Conservation (phyloP, 208 protist species). For the Crithidia acanthocephali region DNA sequence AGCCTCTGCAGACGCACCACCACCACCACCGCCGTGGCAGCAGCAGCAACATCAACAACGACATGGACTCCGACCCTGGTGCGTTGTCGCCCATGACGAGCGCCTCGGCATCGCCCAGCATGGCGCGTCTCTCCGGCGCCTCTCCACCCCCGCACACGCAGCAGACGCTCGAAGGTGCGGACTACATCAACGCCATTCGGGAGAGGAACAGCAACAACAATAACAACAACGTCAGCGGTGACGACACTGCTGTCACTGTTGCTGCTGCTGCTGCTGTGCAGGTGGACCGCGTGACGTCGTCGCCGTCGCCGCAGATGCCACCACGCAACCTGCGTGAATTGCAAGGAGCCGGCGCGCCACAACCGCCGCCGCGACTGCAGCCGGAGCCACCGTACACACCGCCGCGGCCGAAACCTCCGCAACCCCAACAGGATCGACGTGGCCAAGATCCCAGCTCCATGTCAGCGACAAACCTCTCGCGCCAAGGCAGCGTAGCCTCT, state of each 20-base stretch:
- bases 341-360: background rate
- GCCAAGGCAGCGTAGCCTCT: slow-evolving; percentile 15
- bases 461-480: background rate
- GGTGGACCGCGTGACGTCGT: background rate
- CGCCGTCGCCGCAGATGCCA: slow-evolving; percentile 8
- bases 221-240: too few species aligned
- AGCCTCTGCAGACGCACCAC: too few species aligned
- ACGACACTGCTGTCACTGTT: background rate
- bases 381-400: background rate
- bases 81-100: slow-evolving; percentile 19
- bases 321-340: background rate
- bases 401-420: background rate
- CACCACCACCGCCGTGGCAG: too few species aligned
- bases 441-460: background rate
- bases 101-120: slow-evolving; percentile 6
- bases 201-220: background rate
- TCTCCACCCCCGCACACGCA: slow-evolving; percentile 26
- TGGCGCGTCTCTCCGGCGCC: background rate
- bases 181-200: background rate
- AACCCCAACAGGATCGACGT: slow-evolving; percentile 4
- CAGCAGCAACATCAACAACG: background rate
- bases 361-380: slow-evolving; percentile 8
- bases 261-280: too few species aligned
- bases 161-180: slow-evolving; percentile 14
- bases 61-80: slow-evolving; percentile 10